Evolutionary conservation across 2,329 filamentous ascomycete species (phyloP), one percentile per base, ranked within the genome.

Genomic region (Eutypa lata): DNA sequence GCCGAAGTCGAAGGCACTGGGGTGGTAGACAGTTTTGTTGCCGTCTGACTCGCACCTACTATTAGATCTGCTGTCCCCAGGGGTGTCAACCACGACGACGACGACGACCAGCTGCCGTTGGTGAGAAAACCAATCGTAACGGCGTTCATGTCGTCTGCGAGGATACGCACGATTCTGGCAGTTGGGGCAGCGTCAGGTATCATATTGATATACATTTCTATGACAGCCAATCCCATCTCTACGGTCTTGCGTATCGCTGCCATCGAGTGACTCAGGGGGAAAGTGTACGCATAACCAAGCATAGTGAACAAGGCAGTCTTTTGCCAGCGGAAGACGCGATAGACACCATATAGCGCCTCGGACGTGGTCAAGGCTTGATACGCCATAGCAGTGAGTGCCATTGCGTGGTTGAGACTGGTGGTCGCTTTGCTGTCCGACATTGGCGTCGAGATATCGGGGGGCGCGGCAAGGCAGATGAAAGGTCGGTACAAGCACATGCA

Each of bases 321-420:
- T 42, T 59, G 58, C 58, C 57, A 57, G n/a, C 55, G 54, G 21
- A 57, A 57, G 26, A 56, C 49, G 31, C 56, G 37, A 24, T 57
- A 53, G 16, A 48, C 38, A 14, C 58, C 58, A 28, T 24, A 48
- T 2, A 61, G 50, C 1, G 50, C 49, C 26, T 51, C 52, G 21
- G 56, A 47, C n/a, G 26, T 19, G 2, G 52, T 53, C 8, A 59
- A 46, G 3, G 49, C 40, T 21, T 55, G 50, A 37, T 61, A 52
- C 19, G 56, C 50, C 26, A 61, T 57, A 24, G 28, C 42, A 2
- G 57, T 57, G 19, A 59, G 42, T 0, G 57, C 38, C 33, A 61
- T 56, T 44, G 58, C 57, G 31, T 61, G 57, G 21, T 44, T 37
- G 13, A 57, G 48, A 13, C 44, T 49, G 7, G 43, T 33, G 2